These are phyloP conservation scores for Globisporangium barbulae DNA, from an alignment of 352 stramenopile genomes.

Conservation along the genomic window DNA sequence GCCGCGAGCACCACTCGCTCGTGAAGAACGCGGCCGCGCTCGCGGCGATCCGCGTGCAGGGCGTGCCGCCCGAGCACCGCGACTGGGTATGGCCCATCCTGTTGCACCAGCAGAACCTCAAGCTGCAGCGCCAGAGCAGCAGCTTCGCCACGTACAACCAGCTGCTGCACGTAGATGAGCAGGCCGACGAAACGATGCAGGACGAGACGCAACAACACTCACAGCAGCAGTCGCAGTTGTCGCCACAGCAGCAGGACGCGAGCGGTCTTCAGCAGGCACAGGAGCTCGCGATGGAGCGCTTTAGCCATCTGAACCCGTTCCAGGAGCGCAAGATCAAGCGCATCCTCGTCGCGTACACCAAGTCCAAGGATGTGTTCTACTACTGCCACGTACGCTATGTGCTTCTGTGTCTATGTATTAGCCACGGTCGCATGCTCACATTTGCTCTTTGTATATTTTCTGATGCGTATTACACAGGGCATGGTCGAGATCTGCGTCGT, in stretches of 20 bases:
- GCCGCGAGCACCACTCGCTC: constrained; percentile 70
- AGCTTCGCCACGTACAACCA: constrained; percentile 48
- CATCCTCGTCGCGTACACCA: constrained; percentile 72
- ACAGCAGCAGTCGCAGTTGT: constrained; percentile 6
- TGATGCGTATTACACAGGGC: constrained; percentile 24
- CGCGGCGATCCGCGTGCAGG: constrained; percentile 48
- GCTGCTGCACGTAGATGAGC: constrained; percentile 31
- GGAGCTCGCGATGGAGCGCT: constrained; percentile 76
- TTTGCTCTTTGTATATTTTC: not conserved
- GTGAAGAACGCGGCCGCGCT: constrained; percentile 39
- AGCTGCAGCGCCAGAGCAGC: constrained; percentile 52
- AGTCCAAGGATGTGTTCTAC: constrained; percentile 65
- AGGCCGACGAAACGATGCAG: constrained; percentile 24
- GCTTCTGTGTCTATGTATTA: not conserved
- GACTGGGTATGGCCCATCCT: constrained; percentile 80
- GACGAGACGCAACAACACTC: constrained; percentile 19
- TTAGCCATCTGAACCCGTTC: constrained; percentile 76
- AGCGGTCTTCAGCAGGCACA: constrained; percentile 62
- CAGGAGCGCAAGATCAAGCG: constrained; percentile 83
- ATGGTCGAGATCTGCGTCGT: constrained; percentile 83
- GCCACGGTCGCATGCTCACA: not conserved
- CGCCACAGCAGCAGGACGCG: constrained; percentile 16
- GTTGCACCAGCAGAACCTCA: constrained; percentile 59
- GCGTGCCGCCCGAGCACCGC: constrained; percentile 62
- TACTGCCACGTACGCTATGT: constrained; percentile 52